Percentiles rank a stretch among this genome's conserved stretches.
Evolutionary conservation across 163 green algal species (phyloP).

Genomic region (Scenedesmus sp.): DNA sequence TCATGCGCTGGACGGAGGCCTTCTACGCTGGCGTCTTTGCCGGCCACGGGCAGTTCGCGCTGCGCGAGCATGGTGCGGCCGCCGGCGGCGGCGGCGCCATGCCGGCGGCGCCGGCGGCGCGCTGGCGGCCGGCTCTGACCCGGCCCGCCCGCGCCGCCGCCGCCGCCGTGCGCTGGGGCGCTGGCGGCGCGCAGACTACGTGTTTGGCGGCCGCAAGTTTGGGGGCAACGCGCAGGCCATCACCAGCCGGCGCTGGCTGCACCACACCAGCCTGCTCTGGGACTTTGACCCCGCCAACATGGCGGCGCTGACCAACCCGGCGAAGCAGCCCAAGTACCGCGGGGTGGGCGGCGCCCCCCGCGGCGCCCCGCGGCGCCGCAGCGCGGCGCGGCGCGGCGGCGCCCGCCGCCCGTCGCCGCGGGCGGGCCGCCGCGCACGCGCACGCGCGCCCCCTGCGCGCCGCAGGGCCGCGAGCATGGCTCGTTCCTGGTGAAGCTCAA

Average conservation of each 20-base stretch:
- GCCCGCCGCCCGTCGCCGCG: neutral
- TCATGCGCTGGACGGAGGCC: conserved; percentile 92
- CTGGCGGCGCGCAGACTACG: conserved; percentile 89
- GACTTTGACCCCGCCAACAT: conserved; percentile 83
- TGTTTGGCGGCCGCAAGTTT: conserved; percentile 92
- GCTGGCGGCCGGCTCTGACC: neutral
- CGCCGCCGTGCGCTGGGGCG: neutral
- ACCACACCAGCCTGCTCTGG: conserved; percentile 99
- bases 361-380: no score
- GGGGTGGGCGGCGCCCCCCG: conserved; percentile 49
- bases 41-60: conserved; percentile 54
- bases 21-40: conserved; percentile 78
- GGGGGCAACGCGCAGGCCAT: conserved; percentile 99
- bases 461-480: conserved; percentile 65
- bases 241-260: conserved; percentile 88
- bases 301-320: conserved; percentile 80
- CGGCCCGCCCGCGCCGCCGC: neutral
- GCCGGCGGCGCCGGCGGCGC: neutral
- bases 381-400: neutral
- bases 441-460: neutral
- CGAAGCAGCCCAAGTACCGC: conserved; percentile 81
- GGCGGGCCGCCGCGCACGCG: no score
- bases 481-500: conserved; percentile 74
- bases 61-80: conserved; percentile 72
- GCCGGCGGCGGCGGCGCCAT: neutral